Evolutionary conservation across 352 stramenopile genomes (phyloP), one percentile per base, ranked within the genome.

Genomic region (Phytophthora kernoviae): DNA sequence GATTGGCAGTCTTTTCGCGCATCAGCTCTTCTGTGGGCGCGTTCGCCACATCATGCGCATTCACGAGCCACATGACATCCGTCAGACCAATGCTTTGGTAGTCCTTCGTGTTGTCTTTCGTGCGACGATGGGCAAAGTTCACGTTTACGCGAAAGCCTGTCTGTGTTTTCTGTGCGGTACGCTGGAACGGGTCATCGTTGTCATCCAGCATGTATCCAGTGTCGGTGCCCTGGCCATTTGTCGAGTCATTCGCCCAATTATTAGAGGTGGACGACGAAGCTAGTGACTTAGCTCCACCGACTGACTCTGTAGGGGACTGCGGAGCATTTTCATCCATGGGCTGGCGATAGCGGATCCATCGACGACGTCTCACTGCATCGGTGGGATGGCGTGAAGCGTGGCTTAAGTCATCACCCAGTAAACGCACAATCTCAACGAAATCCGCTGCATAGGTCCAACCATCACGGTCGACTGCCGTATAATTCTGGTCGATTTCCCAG

Each of bases 91-190:
- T 88, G 53, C 84, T 96, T 60, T 93, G 83, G 62, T 96, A 96
- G 58, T 96, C 87, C 45, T 94, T 96, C 42, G 87, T 96, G 63
- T 87, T 93, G 56, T 96, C 87, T 55, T 96, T 96, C 22, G 79
- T 85, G 51, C 82, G 78, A 10, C 85, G 83, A 51, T 91, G 77
- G 8, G 84, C 59, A 56, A 96, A 96, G 48, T 92, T 93, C 56
- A 95, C 84, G 53, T 91, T 91, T 15, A 93, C 82, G 32, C 85
- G 83, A 46, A 96, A 96, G 0, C 84, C 86, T 10, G 83, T 91
- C 50, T 96, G 86, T n/a, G 82, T 84, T 50, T 93, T 93, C 57
- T 92, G 81, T 32, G 84, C 84, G 9, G 87, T 94, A 34, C 85
- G 83, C 49, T 90, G 85, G 71, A 96, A 96, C 47, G 87, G 87